Conservation (phyloP, 225 moss, liverwort and hornwort genomes). For the Neckera pumila region DNA sequence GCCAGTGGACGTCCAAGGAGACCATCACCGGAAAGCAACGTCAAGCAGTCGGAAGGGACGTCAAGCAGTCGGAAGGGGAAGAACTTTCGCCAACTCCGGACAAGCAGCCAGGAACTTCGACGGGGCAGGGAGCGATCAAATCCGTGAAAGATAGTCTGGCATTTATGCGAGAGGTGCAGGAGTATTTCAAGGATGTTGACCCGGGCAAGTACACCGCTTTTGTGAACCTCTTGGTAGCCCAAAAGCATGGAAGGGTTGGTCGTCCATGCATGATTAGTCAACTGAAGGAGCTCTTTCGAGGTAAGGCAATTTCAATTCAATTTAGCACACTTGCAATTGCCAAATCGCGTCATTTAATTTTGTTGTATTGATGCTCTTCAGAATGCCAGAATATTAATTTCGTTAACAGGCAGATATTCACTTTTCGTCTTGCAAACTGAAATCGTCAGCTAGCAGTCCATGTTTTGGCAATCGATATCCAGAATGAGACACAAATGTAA, state of each 20-base stretch:
- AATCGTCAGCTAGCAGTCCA: no score
- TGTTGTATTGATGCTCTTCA: no score
- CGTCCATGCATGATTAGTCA: neutral
- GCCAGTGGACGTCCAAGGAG: no score
- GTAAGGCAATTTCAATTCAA: neutral
- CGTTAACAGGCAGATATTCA: neutral
- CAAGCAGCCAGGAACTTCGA: neutral
- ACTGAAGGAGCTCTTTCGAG: neutral
- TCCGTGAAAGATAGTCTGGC: accelerated
- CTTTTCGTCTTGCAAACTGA: neutral
- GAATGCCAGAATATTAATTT: neutral
- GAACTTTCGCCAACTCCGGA: no score
- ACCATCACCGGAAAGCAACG: no score
- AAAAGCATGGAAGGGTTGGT: neutral
- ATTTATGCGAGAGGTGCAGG: neutral
- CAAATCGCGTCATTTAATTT: neutral
- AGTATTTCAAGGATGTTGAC: neutral
- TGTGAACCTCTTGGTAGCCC: accelerated
- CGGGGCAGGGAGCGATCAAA: neutral
- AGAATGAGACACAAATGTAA: neutral
- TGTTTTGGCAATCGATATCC: neutral
- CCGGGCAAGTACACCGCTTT: neutral
- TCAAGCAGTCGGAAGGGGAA: no score
- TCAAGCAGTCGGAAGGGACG: no score
- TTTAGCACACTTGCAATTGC: no score